phyloP scores from a whole-genome alignment of 192 early-diverging fungal genomes.

The Rhizoclosmatium sp. region DNA sequence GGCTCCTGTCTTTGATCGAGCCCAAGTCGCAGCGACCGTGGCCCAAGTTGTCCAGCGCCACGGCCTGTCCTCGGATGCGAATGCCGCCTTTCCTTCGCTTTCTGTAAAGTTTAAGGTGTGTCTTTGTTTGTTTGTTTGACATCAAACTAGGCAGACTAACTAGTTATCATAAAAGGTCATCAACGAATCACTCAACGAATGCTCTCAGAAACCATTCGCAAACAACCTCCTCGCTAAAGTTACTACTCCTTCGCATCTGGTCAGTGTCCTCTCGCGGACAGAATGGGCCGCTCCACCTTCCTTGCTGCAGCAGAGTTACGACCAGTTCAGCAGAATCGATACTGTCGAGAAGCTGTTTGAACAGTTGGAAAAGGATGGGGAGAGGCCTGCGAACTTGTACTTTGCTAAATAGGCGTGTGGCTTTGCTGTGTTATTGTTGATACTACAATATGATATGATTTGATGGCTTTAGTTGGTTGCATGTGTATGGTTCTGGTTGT shows the following conservation, averaged over 20 bases:
- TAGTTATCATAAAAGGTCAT: slow-evolving; percentile 22
- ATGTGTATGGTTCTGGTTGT: too few species aligned
- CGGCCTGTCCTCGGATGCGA: background rate
- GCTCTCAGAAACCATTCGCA: slow-evolving; percentile 74
- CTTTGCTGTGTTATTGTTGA: too few species aligned
- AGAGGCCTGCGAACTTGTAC: slow-evolving; percentile 29
- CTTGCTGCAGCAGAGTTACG: slow-evolving; percentile 29
- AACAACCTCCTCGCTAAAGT: slow-evolving; percentile 63
- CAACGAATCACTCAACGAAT: slow-evolving; percentile 61
- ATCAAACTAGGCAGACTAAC: background rate
- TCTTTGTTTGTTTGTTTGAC: background rate
- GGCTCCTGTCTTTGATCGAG: background rate
- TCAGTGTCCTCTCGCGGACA: background rate
- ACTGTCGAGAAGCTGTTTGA: slow-evolving; percentile 30
- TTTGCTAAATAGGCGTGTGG: background rate
- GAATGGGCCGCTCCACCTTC: slow-evolving; percentile 4
- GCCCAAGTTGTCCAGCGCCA: background rate
- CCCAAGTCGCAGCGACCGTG: background rate
- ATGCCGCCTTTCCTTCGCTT: slow-evolving; percentile 8
- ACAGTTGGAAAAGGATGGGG: slow-evolving; percentile 22
- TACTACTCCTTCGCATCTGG: background rate
- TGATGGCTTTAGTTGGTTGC: too few species aligned
- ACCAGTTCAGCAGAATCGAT: slow-evolving; percentile 29
- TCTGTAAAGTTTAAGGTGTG: slow-evolving; percentile 14
- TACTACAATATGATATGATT: too few species aligned